Percentiles rank a stretch among this genome's conserved stretches.
phyloP scores from a whole-genome alignment of 2,329 filamentous ascomycete species.

The Colletotrichum plurivorum region DNA sequence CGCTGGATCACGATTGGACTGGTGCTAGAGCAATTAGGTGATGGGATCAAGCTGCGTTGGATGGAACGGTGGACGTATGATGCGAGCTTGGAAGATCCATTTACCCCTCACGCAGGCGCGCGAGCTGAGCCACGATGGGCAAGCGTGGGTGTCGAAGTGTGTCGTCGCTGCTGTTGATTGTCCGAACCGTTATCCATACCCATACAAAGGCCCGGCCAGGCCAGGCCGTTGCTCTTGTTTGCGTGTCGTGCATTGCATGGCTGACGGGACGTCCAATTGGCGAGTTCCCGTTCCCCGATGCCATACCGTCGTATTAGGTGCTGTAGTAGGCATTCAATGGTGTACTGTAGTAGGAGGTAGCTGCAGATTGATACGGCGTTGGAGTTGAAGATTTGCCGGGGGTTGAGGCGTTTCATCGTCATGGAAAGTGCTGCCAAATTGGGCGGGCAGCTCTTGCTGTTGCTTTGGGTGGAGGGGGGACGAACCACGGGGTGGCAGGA shows the following conservation, averaged over 20 bases:
- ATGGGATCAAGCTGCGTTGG: conserved; percentile 26
- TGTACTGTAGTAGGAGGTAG: not conserved
- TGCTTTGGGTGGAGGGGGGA: conserved; percentile 34
- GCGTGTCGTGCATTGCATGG: conserved; percentile 19
- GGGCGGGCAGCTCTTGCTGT: conserved; percentile 20
- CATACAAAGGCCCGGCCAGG: no score
- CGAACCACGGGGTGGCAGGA: conserved; percentile 18
- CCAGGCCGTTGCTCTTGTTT: not conserved
- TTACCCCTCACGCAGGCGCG: conserved; percentile 33
- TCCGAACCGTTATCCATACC: not conserved
- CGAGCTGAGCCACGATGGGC: conserved; percentile 26
- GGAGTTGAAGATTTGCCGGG: conserved; percentile 36
- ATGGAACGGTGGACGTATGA: conserved; percentile 34
- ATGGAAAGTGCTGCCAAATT: conserved; percentile 33
- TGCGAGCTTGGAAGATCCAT: conserved; percentile 28
- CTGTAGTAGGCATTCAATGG: not conserved
- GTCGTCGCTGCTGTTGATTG: conserved; percentile 19
- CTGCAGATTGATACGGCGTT: conserved; percentile 1
- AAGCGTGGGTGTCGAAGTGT: not conserved
- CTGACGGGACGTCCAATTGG: not conserved
- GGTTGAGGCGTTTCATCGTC: conserved; percentile 33
- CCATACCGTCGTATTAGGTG: not conserved
- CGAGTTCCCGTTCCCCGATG: no score
- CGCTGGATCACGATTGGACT: conserved; percentile 16
- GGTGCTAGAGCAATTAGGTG: conserved; percentile 19